phyloP scores from a whole-genome alignment of 192 early-diverging fungal species.

The Entomortierella chlamydospora region DNA sequence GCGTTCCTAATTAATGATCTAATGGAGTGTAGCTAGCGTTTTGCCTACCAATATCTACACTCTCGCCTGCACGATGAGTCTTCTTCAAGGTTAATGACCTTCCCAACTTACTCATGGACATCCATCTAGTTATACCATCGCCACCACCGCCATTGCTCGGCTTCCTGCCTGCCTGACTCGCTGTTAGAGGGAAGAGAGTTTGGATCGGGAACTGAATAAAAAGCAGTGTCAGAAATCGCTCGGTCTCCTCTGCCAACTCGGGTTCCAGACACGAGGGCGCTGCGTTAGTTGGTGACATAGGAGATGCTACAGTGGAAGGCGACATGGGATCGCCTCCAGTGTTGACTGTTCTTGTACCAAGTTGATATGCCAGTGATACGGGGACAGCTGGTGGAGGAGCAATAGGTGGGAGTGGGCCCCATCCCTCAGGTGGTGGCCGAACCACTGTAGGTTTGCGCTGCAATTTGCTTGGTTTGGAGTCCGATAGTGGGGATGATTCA shows the following conservation, averaged over 20 bases:
- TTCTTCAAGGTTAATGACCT: slow-evolving; percentile 41
- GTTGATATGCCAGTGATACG: slow-evolving; percentile 41
- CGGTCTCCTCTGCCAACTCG: slow-evolving; percentile 49
- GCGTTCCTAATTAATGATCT: slow-evolving; percentile 5
- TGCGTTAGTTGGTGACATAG: slow-evolving; percentile 35
- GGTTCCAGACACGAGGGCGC: slow-evolving; percentile 51
- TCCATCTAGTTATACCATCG: slow-evolving; percentile 36
- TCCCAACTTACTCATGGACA: slow-evolving; percentile 50
- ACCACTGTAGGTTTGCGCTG: slow-evolving; percentile 47
- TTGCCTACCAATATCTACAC: slow-evolving; percentile 16
- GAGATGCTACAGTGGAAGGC: slow-evolving; percentile 4
- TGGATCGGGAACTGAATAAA: slow-evolving; percentile 53
- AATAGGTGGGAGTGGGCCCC: slow-evolving; percentile 50
- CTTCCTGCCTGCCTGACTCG: slow-evolving; percentile 11
- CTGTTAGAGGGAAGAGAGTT: slow-evolving; percentile 45
- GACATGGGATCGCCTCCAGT: slow-evolving; percentile 1
- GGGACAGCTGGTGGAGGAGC: slow-evolving; percentile 50
- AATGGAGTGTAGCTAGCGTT: slow-evolving; percentile 13
- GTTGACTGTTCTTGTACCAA: slow-evolving; percentile 36
- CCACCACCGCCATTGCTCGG: slow-evolving; percentile 22
- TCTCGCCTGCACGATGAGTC: slow-evolving; percentile 16
- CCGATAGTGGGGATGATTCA: slow-evolving; percentile 37
- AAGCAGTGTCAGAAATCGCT: slow-evolving; percentile 47
- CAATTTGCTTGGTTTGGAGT: slow-evolving; percentile 29
- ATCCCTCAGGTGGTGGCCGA: slow-evolving; percentile 47